Conservation (phyloP, 352 stramenopile genomes). For the Phytophthora citricola region DNA sequence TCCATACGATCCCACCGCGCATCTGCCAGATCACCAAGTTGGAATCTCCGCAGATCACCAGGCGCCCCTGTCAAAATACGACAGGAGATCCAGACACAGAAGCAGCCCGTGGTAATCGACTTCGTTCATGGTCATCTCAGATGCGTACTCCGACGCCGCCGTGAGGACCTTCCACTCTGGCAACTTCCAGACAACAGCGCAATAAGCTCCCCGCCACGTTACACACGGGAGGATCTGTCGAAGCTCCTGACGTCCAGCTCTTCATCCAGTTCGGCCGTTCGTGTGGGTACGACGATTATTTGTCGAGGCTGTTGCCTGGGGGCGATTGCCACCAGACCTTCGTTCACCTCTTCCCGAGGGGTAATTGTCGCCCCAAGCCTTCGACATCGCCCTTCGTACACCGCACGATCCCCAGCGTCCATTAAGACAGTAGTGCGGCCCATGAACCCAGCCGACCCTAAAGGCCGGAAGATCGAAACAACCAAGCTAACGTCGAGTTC, state of each 20-base stretch:
- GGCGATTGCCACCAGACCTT: background rate
- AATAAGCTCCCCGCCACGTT: constrained; percentile 2
- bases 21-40: constrained; percentile 7
- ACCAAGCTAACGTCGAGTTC: constrained; percentile 1
- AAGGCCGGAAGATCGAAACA: background rate
- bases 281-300: background rate
- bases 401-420: constrained; percentile 13
- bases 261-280: background rate
- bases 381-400: constrained; percentile 11
- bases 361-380: constrained; percentile 9
- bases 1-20: no score
- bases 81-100: background rate
- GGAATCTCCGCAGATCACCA: constrained; percentile 15
- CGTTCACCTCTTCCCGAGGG: background rate
- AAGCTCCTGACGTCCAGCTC: background rate
- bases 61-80: background rate
- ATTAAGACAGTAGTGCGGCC: background rate
- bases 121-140: constrained; percentile 28
- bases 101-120: constrained; percentile 18
- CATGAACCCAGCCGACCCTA: constrained; percentile 1
- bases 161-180: constrained; percentile 10
- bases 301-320: constrained; percentile 3
- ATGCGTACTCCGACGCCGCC: background rate
- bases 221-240: constrained; percentile 1
- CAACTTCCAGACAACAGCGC: constrained; percentile 16